Evolutionary conservation across 1,284 basidiomycete genomes (phyloP).

Genomic region (Paramarasmius palmivorus): DNA sequence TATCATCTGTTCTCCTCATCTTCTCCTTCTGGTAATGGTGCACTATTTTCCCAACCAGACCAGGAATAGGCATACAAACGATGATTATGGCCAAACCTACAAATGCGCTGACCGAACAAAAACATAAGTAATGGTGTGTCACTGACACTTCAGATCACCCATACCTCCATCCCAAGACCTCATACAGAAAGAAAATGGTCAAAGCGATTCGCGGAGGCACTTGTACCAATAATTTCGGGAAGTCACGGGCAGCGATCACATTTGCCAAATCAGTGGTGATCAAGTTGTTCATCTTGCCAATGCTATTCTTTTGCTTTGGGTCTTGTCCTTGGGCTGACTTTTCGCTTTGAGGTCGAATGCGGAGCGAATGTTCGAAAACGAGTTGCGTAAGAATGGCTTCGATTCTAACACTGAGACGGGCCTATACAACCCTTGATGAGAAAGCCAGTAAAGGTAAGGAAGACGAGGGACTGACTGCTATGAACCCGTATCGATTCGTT

Average conservation of each 20-base stretch:
- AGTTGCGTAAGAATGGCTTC: slow-evolving; percentile 71
- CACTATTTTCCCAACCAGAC: slow-evolving; percentile 25
- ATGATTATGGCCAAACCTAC: slow-evolving; percentile 54
- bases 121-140: too few species aligned
- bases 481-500: slow-evolving; percentile 51
- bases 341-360: slow-evolving; percentile 65
- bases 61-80: slow-evolving; percentile 49
- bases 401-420: slow-evolving; percentile 48
- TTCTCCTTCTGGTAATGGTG: slow-evolving; percentile 19
- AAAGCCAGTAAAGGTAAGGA: neutral
- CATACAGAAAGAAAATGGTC: slow-evolving; percentile 43
- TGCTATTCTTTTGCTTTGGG: slow-evolving; percentile 16
- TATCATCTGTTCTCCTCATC: slow-evolving; percentile 23
- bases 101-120: slow-evolving; percentile 44
- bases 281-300: slow-evolving; percentile 43
- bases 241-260: slow-evolving; percentile 22
- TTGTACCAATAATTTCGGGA: slow-evolving; percentile 18
- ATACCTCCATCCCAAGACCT: slow-evolving; percentile 47
- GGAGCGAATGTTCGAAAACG: slow-evolving; percentile 69
- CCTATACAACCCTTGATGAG: slow-evolving; percentile 20
- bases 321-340: slow-evolving; percentile 18
- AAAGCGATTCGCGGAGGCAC: slow-evolving; percentile 30
- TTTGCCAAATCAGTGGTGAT: slow-evolving; percentile 24
- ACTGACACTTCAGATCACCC: too few species aligned
- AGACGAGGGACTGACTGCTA: slow-evolving; percentile 33